Conservation (phyloP, 306 rosid species). For the Cucumis melo region DNA sequence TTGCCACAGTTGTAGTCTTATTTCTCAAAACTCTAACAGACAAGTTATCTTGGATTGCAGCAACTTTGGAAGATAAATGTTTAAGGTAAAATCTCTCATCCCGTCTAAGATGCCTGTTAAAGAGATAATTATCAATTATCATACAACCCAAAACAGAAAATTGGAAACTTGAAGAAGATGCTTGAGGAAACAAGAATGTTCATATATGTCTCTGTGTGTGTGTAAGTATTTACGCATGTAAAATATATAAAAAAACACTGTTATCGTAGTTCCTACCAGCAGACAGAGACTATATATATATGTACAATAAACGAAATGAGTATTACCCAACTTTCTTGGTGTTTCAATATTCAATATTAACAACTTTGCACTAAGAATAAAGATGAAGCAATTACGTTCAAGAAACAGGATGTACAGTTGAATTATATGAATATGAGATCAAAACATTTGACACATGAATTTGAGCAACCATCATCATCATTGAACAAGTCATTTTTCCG, state of each 20-base stretch:
- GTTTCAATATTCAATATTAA: neutral
- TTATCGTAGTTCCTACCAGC: neutral
- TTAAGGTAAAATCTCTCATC: slow-evolving; percentile 39
- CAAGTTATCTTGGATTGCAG: slow-evolving; percentile 39
- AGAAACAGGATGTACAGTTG: neutral
- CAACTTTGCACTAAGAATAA: neutral
- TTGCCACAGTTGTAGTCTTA: slow-evolving; percentile 8
- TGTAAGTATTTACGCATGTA: too few relatives aligned
- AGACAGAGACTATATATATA: neutral
- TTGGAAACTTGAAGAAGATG: neutral
- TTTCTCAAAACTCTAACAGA: slow-evolving; percentile 28
- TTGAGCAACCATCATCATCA: neutral
- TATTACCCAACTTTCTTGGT: neutral
- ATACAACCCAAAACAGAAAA: neutral
- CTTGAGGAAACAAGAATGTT: neutral
- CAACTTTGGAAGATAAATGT: slow-evolving; percentile 58
- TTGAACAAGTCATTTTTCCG: neutral
- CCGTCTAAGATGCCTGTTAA: slow-evolving; percentile 44
- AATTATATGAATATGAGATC: neutral
- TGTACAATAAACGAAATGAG: neutral
- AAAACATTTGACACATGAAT: neutral
- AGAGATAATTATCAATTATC: too few relatives aligned
- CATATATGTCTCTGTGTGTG: too few relatives aligned
- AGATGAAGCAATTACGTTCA: neutral
- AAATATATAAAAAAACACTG: neutral